A percentile compares a stretch with the other conserved stretches of the same genome.
These are phyloP conservation scores for Rhizopus sp. DNA, from an alignment of 371 early-diverging fungal species.

Conservation along the genomic window DNA sequence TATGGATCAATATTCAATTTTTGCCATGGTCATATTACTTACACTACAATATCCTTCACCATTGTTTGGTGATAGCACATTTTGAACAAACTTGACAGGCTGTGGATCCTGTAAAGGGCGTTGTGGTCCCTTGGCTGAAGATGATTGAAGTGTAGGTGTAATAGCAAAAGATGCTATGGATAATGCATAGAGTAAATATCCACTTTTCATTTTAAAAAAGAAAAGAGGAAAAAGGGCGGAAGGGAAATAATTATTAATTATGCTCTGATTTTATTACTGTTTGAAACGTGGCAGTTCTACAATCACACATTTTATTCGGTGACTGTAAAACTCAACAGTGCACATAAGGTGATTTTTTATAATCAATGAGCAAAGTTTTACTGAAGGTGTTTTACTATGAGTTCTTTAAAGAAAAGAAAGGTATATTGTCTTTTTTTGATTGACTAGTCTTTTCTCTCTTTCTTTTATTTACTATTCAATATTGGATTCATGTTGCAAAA, in stretches of 20 bases:
- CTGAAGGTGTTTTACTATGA: too few relatives aligned
- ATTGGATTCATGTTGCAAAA: too few relatives aligned
- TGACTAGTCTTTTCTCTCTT: too few relatives aligned
- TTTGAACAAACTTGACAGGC: constrained; percentile 39
- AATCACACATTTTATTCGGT: too few relatives aligned
- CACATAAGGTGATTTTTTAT: too few relatives aligned
- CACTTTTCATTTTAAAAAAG: constrained; percentile 1
- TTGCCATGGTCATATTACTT: constrained; percentile 6
- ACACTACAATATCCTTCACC: constrained; percentile 50
- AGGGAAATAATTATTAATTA: neutral
- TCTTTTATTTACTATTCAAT: too few relatives aligned
- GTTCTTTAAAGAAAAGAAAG: too few relatives aligned
- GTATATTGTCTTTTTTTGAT: too few relatives aligned
- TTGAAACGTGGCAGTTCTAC: neutral
- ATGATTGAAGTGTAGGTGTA: constrained; percentile 15
- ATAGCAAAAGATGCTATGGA: constrained; percentile 9
- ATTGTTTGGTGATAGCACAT: constrained; percentile 25
- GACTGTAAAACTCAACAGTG: too few relatives aligned
- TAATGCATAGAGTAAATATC: neutral
- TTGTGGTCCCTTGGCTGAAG: constrained; percentile 20
- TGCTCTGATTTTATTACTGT: neutral
- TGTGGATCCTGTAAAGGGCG: constrained; percentile 29
- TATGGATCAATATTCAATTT: neutral
- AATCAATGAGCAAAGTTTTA: too few relatives aligned
- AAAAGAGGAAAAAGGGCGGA: neutral